Conservation (phyloP, 306 rosid species). For the Oxytropis ochrocephala region DNA sequence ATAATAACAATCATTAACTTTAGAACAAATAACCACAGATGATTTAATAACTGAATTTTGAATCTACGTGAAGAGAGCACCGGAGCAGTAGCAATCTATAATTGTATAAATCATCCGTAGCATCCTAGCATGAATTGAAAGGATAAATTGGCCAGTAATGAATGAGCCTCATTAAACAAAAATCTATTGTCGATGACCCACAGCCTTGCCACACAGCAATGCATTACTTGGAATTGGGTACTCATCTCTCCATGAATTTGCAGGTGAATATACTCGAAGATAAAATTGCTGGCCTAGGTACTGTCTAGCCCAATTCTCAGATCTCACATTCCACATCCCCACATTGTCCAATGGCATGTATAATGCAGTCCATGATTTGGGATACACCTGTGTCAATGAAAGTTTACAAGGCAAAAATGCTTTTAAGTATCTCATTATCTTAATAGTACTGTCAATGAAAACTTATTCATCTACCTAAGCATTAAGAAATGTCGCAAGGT, state of each 20-base stretch:
- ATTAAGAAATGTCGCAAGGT: neutral
- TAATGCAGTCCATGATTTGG: slow-evolving; percentile 80
- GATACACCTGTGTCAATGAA: slow-evolving; percentile 51
- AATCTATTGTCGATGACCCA: slow-evolving; percentile 23
- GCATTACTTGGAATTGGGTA: slow-evolving; percentile 75
- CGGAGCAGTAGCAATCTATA: neutral
- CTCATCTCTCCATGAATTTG: slow-evolving; percentile 82
- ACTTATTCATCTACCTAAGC: neutral
- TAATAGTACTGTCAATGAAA: neutral
- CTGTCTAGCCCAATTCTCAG: slow-evolving; percentile 73
- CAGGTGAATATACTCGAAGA: slow-evolving; percentile 64
- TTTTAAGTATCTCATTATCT: neutral
- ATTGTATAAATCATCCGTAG: neutral
- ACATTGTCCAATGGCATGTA: slow-evolving; percentile 86
- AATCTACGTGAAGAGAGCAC: neutral
- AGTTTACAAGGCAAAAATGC: neutral
- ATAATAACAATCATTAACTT: no score
- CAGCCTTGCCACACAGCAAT: slow-evolving; percentile 53
- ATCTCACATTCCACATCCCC: slow-evolving; percentile 89
- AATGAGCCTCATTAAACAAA: neutral
- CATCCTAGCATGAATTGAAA: neutral
- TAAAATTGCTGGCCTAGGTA: slow-evolving; percentile 86
- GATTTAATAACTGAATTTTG: no score
- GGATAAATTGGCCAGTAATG: neutral
- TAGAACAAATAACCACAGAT: no score